Percentiles rank a stretch among this genome's conserved stretches.
Evolutionary conservation across 2,329 filamentous ascomycete species (phyloP).

Genomic region (Rhynchosporium secalis): DNA sequence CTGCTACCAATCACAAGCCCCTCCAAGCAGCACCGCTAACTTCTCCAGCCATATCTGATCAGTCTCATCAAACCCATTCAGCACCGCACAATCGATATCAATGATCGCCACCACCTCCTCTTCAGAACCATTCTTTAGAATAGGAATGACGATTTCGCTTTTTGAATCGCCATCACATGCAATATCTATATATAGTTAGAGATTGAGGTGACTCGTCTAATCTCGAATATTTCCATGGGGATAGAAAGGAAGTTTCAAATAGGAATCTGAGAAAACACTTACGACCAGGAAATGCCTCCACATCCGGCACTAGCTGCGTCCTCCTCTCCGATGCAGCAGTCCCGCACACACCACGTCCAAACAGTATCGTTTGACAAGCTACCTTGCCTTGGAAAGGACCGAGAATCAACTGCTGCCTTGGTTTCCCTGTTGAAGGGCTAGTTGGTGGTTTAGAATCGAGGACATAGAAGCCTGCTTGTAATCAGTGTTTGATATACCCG

Average conservation of each 20-base stretch:
- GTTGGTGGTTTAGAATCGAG: constrained; percentile 48
- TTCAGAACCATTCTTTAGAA: constrained; percentile 41
- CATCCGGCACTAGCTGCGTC: constrained; percentile 70
- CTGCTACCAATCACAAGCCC: constrained; percentile 64
- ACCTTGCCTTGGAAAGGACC: constrained; percentile 80
- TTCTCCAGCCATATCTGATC: constrained; percentile 67
- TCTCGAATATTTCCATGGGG: background rate
- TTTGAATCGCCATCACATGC: constrained; percentile 74
- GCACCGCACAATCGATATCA: constrained; percentile 72
- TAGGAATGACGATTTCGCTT: constrained; percentile 82
- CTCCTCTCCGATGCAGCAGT: constrained; percentile 58
- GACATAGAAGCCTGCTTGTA: constrained; percentile 68
- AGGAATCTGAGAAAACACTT: background rate
- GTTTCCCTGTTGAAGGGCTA: background rate
- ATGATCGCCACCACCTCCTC: constrained; percentile 69
- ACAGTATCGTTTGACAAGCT: constrained; percentile 75
- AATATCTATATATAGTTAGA: constrained; percentile 46
- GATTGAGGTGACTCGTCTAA: background rate
- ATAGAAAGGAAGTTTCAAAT: background rate
- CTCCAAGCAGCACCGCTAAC: constrained; percentile 59
- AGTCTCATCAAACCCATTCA: constrained; percentile 66
- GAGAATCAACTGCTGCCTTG: constrained; percentile 60
- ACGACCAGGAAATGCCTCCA: constrained; percentile 74
- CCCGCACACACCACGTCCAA: constrained; percentile 75
- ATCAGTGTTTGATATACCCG: background rate